Evolutionary conservation across 768 basidiomycete species (phyloP), one percentile per base, ranked within the genome.

Genomic region (Auricularia sp.): DNA sequence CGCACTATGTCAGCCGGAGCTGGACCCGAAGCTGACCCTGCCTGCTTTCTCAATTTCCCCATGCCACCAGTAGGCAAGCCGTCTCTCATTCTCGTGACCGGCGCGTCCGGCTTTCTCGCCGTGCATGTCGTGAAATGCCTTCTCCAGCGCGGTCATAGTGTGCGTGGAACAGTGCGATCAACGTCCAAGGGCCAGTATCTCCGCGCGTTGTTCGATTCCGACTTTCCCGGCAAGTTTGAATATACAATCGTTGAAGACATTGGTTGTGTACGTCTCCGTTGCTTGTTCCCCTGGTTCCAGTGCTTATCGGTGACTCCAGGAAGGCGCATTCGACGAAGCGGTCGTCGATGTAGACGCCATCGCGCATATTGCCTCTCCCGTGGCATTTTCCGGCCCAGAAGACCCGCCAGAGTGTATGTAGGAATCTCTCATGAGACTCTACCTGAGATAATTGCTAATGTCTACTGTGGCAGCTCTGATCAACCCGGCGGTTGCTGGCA

Each of bases 291-390:
- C 24, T 29, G 3, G 29, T 24, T 8, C 21, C 14, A 59, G 24
- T 5, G 7, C 56, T 29, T 35, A 18, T 35, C 13, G 8, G 34
- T 16, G 14, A 35, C 39, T 62, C 29, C 33, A 24, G 10, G n/a
- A 34, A 86, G 85, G 83, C 6, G 88, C 86, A 1, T 94, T 92
- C 67, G 89, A 93, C 71, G 85, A 90, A 62, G 90, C 85, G 0
- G 87, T 92, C 65, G 83, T 85, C 72, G 89, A 81, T 1, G 84
- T 92, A 7, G 85, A 90, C 65, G 91, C 81, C 0, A 83, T 94
- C 62, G 80, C 77, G 44, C 90, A 90, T 69, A 84, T 80, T 3
- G 88, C 88, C 0, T 89, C 88, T 1, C 88, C 56, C 89, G 1
- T 80, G 85, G 69, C 75, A 80, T 63, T 66, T 77, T 33, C 74